These are phyloP conservation scores for Brassica rapa DNA, from an alignment of 345 rosid species.

Conservation along the genomic window DNA sequence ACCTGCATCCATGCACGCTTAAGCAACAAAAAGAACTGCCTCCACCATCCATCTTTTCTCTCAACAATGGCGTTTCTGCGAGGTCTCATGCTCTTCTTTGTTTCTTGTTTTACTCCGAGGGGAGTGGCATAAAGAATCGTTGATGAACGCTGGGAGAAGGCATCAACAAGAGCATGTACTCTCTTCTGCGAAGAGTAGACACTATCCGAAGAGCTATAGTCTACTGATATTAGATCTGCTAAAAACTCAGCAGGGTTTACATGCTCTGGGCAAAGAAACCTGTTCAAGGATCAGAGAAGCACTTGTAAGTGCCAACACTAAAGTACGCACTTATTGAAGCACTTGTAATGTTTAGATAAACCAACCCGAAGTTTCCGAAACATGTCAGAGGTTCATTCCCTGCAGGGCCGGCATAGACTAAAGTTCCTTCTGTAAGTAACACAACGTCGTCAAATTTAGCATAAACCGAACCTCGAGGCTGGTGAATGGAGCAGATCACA, in stretches of 20 bases:
- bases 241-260: conserved; percentile 97
- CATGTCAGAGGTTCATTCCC: conserved; percentile 68
- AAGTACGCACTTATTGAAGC: not conserved
- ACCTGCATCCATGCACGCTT: conserved; percentile 99
- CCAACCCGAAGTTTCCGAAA: conserved; percentile 88
- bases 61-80: conserved; percentile 44
- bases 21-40: conserved; percentile 81
- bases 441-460: conserved; percentile 87
- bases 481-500: conserved; percentile 96
- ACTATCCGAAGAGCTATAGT: conserved; percentile 84
- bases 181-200: conserved; percentile 78
- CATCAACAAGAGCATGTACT: conserved; percentile 83
- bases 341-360: conserved; percentile 32
- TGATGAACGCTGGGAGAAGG: conserved; percentile 64
- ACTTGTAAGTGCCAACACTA: conserved; percentile 12
- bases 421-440: conserved; percentile 73
- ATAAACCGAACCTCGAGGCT: conserved; percentile 94
- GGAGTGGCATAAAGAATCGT: conserved; percentile 68
- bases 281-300: conserved; percentile 42
- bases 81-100: conserved; percentile 40
- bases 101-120: conserved; percentile 45
- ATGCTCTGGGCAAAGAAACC: conserved; percentile 82
- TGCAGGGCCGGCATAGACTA: conserved; percentile 93
- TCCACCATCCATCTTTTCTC: conserved; percentile 80
- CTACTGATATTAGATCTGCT: conserved; percentile 95